Conservation (phyloP, 2,329 filamentous ascomycete species). For the Aureobasidium namibiae region DNA sequence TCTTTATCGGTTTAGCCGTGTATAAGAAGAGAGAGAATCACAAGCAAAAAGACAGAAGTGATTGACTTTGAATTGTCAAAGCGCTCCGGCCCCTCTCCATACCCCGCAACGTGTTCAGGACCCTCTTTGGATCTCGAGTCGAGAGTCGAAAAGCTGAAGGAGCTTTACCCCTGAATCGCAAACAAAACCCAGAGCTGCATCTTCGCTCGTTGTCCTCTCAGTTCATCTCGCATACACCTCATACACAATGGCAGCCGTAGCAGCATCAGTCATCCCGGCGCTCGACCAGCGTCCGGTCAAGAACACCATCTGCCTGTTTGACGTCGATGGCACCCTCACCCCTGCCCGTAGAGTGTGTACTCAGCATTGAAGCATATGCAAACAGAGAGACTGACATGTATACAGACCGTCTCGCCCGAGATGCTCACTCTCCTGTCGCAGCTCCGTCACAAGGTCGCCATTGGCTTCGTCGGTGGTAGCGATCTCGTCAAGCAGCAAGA, state of each 20-base stretch:
- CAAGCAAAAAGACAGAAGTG: not conserved
- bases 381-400: not conserved
- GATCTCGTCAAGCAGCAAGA: conserved; percentile 93
- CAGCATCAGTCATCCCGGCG: conserved; percentile 54
- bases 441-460: conserved; percentile 79
- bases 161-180: conserved; percentile 12
- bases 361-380: not conserved
- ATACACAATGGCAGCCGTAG: conserved; percentile 28
- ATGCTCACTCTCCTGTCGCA: conserved; percentile 72
- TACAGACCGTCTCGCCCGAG: conserved; percentile 62
- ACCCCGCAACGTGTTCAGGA: conserved; percentile 2
- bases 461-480: conserved; percentile 88
- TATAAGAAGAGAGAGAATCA: not conserved
- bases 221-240: not conserved
- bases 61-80: not conserved
- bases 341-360: conserved; percentile 63
- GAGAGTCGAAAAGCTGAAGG: not conserved
- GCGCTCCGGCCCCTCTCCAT: not conserved
- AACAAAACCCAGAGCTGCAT: not conserved
- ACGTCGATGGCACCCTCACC: conserved; percentile 90
- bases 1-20: not conserved
- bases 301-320: conserved; percentile 91
- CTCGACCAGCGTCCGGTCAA: conserved; percentile 78
- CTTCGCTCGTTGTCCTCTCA: not conserved
- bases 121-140: not conserved